Percentiles rank a stretch among this genome's conserved stretches.
Evolutionary conservation across 106 monocot species (phyloP).

Genomic region (Phalaenopsis aphrodite): DNA sequence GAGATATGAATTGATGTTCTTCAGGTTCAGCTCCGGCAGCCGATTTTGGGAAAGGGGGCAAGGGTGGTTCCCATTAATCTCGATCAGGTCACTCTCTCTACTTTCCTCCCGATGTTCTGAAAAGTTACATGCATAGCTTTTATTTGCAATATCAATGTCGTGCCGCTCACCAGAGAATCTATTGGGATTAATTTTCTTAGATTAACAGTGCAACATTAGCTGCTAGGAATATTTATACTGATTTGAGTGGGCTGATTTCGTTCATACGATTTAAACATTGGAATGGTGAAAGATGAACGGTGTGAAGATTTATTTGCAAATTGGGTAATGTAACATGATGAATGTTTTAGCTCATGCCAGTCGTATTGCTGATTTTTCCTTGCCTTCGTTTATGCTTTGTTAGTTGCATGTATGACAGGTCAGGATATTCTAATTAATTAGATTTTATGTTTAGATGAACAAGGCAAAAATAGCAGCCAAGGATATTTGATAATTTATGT

Average conservation of each 20-base stretch:
- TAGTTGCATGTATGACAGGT: too few relatives aligned
- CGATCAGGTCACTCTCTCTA: constrained; percentile 57
- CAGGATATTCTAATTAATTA: too few relatives aligned
- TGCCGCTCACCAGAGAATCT: background rate
- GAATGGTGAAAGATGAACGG: too few relatives aligned
- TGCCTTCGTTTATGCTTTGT: too few relatives aligned
- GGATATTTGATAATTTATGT: too few relatives aligned
- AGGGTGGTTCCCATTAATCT: constrained; percentile 97
- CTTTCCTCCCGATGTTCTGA: background rate
- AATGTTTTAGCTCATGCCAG: too few relatives aligned
- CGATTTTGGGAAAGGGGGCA: constrained; percentile 74
- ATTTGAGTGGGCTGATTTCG: background rate
- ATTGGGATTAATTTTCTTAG: background rate
- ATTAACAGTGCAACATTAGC: background rate
- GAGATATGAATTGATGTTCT: constrained; percentile 2
- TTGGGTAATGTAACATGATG: too few relatives aligned
- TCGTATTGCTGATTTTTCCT: too few relatives aligned
- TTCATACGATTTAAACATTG: too few relatives aligned
- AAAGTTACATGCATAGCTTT: background rate
- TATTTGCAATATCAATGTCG: background rate
- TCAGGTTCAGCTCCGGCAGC: constrained; percentile 74
- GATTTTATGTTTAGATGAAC: too few relatives aligned
- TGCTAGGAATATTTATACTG: background rate
- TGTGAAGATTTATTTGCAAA: too few relatives aligned
- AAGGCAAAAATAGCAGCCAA: too few relatives aligned